A percentile compares a stretch with the other conserved stretches of the same genome.
Evolutionary conservation across 345 rosid species (phyloP).

Genomic region (Linum tenue): DNA sequence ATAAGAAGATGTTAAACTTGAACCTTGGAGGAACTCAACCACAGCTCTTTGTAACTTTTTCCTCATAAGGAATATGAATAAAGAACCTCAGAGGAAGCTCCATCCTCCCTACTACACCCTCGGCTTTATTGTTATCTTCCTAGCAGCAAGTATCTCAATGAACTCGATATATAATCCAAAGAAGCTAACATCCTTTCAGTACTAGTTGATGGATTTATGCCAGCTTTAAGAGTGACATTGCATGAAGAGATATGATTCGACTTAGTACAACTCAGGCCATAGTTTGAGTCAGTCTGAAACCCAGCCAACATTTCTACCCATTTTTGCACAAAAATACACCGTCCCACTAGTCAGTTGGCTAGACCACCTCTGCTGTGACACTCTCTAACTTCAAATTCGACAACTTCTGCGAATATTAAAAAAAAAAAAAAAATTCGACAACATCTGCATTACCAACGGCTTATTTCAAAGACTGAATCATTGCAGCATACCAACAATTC

Average conservation of each 20-base stretch:
- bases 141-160: too few species aligned
- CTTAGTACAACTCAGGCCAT: too few species aligned
- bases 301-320: not conserved
- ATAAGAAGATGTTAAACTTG: not conserved
- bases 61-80: too few species aligned
- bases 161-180: not conserved
- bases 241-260: not conserved
- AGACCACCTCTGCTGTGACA: not conserved
- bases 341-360: not conserved
- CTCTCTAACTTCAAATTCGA: not conserved
- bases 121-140: not conserved
- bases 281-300: not conserved
- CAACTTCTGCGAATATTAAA: not conserved
- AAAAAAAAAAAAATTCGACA: too few species aligned
- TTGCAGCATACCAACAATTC: too few species aligned
- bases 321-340: not conserved
- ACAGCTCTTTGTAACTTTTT: too few species aligned
- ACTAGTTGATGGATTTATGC: not conserved
- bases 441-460: too few species aligned
- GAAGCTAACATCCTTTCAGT: not conserved
- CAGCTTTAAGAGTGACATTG: not conserved
- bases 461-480: too few species aligned
- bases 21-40: too few species aligned
- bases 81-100: too few species aligned
- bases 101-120: not conserved